A percentile compares a stretch with the other conserved stretches of the same genome.
phyloP scores from a whole-genome alignment of 2,329 filamentous ascomycete genomes.

The Onygena corvina region DNA sequence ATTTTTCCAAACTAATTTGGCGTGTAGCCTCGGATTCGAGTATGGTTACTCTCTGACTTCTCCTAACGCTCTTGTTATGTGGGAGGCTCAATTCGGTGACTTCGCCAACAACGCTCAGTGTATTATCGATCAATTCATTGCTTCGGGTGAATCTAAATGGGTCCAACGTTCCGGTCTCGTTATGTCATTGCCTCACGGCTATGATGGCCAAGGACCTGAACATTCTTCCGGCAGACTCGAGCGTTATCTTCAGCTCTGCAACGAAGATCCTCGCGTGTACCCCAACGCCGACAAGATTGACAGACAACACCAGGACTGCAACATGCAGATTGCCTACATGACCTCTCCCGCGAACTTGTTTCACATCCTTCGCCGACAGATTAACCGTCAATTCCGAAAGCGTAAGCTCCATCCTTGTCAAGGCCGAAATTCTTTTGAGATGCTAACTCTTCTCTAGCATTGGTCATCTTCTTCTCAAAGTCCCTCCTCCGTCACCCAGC shows the following conservation, averaged over 20 bases:
- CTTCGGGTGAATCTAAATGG: conserved; percentile 97
- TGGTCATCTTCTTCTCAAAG: conserved; percentile 98
- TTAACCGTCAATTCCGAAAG: conserved; percentile 99
- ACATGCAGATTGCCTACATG: conserved; percentile 97
- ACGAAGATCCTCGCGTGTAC: conserved; percentile 92
- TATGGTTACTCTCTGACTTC: conserved; percentile 97
- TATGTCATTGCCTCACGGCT: conserved; percentile 92
- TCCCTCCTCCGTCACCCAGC: conserved; percentile 87
- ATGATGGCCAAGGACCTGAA: conserved; percentile 95
- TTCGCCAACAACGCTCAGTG: conserved; percentile 99
- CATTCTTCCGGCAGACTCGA: conserved; percentile 96
- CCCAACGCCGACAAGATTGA: conserved; percentile 78
- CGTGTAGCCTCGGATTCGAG: conserved; percentile 76
- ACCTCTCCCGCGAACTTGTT: conserved; percentile 94
- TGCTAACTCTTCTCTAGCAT: conserved; percentile 43
- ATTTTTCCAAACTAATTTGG: conserved; percentile 34
- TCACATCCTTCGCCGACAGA: conserved; percentile 91
- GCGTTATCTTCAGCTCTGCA: conserved; percentile 91
- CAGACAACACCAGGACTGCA: conserved; percentile 97
- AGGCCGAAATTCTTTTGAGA: not conserved
- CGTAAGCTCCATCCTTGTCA: conserved; percentile 48
- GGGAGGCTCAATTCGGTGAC: conserved; percentile 99
- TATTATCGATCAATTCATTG: conserved; percentile 97
- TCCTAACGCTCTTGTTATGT: conserved; percentile 94
- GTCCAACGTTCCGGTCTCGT: conserved; percentile 94